Evolutionary conservation across 2,329 filamentous ascomycete genomes (phyloP), one percentile per base, ranked within the genome.

Genomic region (Aureobasidium uvarum): DNA sequence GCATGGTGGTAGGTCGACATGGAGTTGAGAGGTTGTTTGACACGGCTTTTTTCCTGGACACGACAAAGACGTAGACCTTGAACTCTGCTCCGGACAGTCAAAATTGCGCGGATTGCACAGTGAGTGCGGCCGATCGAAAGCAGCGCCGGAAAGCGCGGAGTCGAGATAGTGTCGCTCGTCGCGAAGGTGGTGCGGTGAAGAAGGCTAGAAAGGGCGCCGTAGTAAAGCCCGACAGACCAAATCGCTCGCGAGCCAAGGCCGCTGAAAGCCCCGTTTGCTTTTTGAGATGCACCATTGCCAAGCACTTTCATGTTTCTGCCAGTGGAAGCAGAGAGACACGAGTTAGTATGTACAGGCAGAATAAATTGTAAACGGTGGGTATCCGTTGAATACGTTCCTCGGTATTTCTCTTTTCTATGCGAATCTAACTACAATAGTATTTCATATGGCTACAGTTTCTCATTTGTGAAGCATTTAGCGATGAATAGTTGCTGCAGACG

Each of bases 1-100:
- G 79, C 80, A 82, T 82, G 75, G 74, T 81, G 79, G 77, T 77
- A 71, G 72, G 74, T 73, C 76, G 78, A 80, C 79, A 81, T 81
- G 75, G 68, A 73, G 48, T 16, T 39, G 25, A 23, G 14, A 45
- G 36, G 51, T 55, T 62, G 33, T 62, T 62, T 62, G 58, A 62
- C 58, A 51, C 45, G 31, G 58, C 39, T 62, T 62, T 62, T 62
- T 60, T 58, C n/a, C 45, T 48, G 45, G 23, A 51, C 45, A 62
- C 58, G 45, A 62, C 58, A 62, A 41, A 51, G 58, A 62, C n/a
- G 43, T 7, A 25, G 14, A 39, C 54, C 18, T n/a, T 25, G 39
- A 11, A 5, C n/a, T 6, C n/a, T 31, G 38, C 39, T 38, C 13
- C 52, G 2, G 38, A 36, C 20, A n/a, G 52, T 25, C 36, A 16